Conservation (phyloP, 768 basidiomycete species). For the Strobilomyces confusus region DNA sequence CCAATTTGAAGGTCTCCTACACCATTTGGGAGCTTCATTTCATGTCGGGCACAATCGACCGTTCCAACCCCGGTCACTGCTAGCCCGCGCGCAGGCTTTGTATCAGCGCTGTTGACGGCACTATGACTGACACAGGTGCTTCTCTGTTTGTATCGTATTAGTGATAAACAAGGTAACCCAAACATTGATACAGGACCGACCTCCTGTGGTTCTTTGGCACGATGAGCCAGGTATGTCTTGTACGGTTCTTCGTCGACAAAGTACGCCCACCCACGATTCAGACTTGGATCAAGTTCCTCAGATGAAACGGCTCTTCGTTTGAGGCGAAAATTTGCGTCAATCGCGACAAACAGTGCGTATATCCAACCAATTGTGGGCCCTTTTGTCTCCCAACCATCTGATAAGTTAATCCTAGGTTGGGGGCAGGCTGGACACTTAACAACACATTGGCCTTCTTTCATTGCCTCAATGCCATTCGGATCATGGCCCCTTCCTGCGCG, state of each 20-base stretch:
- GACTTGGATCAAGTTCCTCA: neutral
- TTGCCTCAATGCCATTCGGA: neutral
- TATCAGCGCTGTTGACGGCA: slow-evolving; percentile 2
- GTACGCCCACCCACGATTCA: neutral
- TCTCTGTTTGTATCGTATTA: slow-evolving; percentile 1
- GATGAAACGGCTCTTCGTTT: neutral
- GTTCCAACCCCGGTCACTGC: slow-evolving; percentile 10
- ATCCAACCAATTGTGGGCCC: neutral
- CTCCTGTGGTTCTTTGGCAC: neutral
- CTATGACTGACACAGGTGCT: slow-evolving; percentile 15
- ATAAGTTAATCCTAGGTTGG: neutral
- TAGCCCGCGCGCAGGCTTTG: neutral
- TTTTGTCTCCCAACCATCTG: neutral
- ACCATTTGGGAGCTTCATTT: slow-evolving; percentile 11
- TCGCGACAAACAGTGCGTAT: neutral
- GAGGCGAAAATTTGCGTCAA: neutral
- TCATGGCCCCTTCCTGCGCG: neutral
- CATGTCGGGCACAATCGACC: slow-evolving; percentile 11
- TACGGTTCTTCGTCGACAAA: neutral
- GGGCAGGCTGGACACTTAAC: neutral
- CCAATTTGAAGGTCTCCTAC: slow-evolving; percentile 20
- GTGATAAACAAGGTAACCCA: no score
- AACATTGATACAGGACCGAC: no score
- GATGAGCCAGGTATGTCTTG: neutral
- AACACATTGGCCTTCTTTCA: neutral